Evolutionary conservation across 495 filamentous ascomycete species (phyloP), one percentile per base, ranked within the genome.

Genomic region (Aspergillus homomorphus): DNA sequence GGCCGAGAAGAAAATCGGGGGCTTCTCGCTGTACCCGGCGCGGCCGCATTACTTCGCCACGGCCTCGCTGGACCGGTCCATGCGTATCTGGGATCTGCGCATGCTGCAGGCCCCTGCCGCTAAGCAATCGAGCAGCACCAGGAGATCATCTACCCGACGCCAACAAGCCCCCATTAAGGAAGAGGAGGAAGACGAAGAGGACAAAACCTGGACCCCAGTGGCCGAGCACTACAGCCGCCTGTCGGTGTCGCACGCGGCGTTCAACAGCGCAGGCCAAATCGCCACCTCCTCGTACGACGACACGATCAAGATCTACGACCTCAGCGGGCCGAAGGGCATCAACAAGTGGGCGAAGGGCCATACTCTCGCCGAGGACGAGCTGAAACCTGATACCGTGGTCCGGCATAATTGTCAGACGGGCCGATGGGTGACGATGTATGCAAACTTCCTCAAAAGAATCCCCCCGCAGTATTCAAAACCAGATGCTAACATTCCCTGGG

Each of bases 381-480:
- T 94, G 82, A 73, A 80, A 48, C 92, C 93, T 0, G 72, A 80
- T 6, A 78, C 82, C 9, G 75, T 85, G 15, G 83, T 98, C 19
- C 77, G 79, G 10, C 94, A 98, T 68, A 98, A 98, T 64, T 98
- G 96, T 68, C 95, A 98, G 76, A 98, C 95, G 0, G 94, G 94
- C 0, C 81, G 87, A 70, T 89, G 84, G 84, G 83, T 89, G 33
- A 89, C 86, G 1, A 88, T 89, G 79, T 86, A 74, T 69, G 82
- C n/a, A n/a, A n/a, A n/a, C 77, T 26, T 15, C 30, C 30, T 19
- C 14, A 20, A 6, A 18, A n/a, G n/a, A n/a, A n/a, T n/a, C n/a
- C n/a, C n/a, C n/a, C n/a, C 4, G 8, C 53, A 61, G 58, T 57
- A 51, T 6, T 1, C 15, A 7, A 48, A 22, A 22, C 3, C 1